Evolutionary conservation across 306 rosid species (phyloP).

Genomic region (Echinosophora koreensis): DNA sequence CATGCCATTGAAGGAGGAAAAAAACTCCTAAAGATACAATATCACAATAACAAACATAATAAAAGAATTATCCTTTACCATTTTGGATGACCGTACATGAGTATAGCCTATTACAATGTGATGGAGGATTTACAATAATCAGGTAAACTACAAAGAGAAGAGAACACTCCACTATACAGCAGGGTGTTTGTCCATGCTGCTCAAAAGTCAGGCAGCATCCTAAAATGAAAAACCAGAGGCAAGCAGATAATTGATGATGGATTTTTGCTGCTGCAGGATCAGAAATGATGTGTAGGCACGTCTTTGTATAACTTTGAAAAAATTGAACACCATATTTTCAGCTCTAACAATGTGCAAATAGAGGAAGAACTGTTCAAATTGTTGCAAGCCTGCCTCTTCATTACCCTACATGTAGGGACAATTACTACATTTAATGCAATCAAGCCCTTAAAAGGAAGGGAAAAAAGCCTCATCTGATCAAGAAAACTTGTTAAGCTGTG

Average conservation of each 20-base stretch:
- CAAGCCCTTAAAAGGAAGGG: neutral
- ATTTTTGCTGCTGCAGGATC: conserved; percentile 7
- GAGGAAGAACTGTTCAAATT: conserved; percentile 37
- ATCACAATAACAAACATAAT: conserved; percentile 22
- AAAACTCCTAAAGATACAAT: neutral
- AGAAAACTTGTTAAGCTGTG: conserved; percentile 14
- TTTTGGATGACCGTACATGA: conserved; percentile 7
- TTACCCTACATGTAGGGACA: conserved; percentile 22
- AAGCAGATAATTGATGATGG: conserved; percentile 15
- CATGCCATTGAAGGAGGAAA: neutral
- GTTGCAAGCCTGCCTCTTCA: conserved; percentile 40
- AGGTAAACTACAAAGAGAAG: conserved; percentile 28
- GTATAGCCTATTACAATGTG: conserved; percentile 33
- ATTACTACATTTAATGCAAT: neutral
- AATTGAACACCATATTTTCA: neutral
- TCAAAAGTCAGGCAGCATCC: conserved; percentile 22
- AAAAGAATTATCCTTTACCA: conserved; percentile 28
- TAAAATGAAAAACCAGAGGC: conserved; percentile 32
- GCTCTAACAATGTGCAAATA: conserved; percentile 22
- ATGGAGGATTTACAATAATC: conserved; percentile 48
- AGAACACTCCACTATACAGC: conserved; percentile 30
- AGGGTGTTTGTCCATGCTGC: conserved; percentile 20
- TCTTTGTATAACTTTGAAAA: neutral
- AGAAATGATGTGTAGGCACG: conserved; percentile 21
- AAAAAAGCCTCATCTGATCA: conserved; percentile 2